phyloP scores from a whole-genome alignment of 345 rosid genomes.

The Carallia pectinifolia region DNA sequence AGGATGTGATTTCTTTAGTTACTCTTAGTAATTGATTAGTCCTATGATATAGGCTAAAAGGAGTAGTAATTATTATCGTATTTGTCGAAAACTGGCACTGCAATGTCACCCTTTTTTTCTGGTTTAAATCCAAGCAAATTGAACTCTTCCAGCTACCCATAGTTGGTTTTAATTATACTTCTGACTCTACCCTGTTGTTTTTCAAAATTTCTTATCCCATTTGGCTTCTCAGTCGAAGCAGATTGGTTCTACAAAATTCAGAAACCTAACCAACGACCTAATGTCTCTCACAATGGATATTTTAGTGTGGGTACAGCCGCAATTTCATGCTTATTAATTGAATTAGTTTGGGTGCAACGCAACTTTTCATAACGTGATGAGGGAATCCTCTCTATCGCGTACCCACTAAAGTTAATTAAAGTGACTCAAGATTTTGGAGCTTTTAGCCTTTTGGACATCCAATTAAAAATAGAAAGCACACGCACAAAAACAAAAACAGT shows the following conservation, averaged over 20 bases:
- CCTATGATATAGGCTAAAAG: no score
- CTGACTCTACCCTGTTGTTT: background rate
- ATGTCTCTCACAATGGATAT: background rate
- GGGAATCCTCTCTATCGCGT: background rate
- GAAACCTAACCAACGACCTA: slow-evolving; percentile 10
- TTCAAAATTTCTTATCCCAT: background rate
- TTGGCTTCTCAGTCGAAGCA: background rate
- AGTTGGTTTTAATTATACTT: no score
- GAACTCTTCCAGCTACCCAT: no score
- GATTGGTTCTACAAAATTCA: background rate
- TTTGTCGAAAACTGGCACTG: no score
- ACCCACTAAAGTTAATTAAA: background rate
- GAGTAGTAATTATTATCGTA: no score
- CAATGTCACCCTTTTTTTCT: no score
- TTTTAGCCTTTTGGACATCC: no score
- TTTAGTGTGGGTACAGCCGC: background rate
- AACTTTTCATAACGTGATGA: background rate
- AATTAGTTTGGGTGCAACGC: background rate
- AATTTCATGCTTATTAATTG: background rate
- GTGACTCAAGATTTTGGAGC: background rate
- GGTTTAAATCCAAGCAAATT: no score
- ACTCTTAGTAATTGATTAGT: no score
- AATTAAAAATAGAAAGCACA: no score
- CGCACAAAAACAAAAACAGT: no score
- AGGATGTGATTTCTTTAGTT: no score